Evolutionary conservation across 495 filamentous ascomycete species (phyloP).

Genomic region (Staphylotrichum tortipilum): DNA sequence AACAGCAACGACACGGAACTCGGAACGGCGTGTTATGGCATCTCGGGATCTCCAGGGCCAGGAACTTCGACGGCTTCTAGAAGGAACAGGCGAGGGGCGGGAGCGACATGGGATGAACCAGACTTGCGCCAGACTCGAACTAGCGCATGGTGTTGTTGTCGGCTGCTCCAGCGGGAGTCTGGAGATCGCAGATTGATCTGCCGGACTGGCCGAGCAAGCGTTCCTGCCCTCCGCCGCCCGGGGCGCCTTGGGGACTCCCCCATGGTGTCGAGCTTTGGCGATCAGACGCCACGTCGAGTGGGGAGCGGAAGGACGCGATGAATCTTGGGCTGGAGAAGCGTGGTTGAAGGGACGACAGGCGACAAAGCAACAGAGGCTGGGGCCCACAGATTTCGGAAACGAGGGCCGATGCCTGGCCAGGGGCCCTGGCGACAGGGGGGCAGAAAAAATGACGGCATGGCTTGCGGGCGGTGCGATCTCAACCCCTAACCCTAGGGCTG

Average conservation of each 20-base stretch:
- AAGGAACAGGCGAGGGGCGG: conserved; percentile 4
- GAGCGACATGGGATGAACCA: conserved; percentile 34
- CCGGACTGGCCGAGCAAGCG: conserved; percentile 2
- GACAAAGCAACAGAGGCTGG: neutral
- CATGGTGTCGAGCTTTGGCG: conserved; percentile 6
- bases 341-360: neutral
- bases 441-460: conserved; percentile 1
- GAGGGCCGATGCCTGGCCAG: neutral
- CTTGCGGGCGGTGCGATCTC: neutral
- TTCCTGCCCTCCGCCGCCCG: neutral
- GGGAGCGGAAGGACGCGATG: neutral
- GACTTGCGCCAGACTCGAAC: conserved; percentile 15
- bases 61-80: conserved; percentile 1
- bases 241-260: too few relatives aligned
- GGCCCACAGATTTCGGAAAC: neutral
- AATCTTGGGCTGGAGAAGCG: too few relatives aligned
- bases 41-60: conserved; percentile 8
- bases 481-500: neutral
- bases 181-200: conserved; percentile 16
- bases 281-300: conserved; percentile 5
- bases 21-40: neutral
- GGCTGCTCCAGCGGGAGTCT: conserved; percentile 11
- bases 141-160: conserved; percentile 3
- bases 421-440: neutral
- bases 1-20: neutral